Conservation (phyloP, 768 basidiomycete species). For the Trametes cingulata region DNA sequence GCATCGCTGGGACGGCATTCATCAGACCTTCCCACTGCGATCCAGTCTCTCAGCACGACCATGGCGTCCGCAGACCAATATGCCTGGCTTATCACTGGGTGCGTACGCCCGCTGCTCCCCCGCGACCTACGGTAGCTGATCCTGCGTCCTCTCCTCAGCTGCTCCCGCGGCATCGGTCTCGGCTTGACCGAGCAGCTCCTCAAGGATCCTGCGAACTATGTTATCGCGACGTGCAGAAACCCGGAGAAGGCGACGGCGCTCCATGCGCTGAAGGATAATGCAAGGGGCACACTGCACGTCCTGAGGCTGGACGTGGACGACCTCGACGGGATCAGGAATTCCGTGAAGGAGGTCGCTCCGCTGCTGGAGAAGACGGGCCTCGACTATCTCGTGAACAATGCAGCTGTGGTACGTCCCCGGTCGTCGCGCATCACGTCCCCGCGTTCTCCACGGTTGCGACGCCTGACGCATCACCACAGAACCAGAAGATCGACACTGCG, state of each 20-base stretch:
- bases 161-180: slow-evolving; percentile 33
- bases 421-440: background rate
- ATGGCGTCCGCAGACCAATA: background rate
- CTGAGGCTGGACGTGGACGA: slow-evolving; percentile 34
- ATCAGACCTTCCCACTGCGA: background rate
- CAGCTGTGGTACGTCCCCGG: slow-evolving; percentile 33
- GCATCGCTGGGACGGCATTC: background rate
- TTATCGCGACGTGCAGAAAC: slow-evolving; percentile 35
- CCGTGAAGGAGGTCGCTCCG: slow-evolving; percentile 26
- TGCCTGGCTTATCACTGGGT: slow-evolving; percentile 13
- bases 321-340: slow-evolving; percentile 28
- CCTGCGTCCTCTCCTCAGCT: background rate
- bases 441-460: no score
- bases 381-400: slow-evolving; percentile 44
- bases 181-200: slow-evolving; percentile 30
- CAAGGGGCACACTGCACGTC: slow-evolving; percentile 35
- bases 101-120: background rate
- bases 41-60: background rate
- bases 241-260: slow-evolving; percentile 28
- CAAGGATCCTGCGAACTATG: slow-evolving; percentile 23
- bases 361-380: slow-evolving; percentile 33
- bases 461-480: slow-evolving; percentile 16
- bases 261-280: slow-evolving; percentile 22
- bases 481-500: slow-evolving; percentile 29
- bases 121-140: background rate